phyloP scores from a whole-genome alignment of 305 asterid genomes.

The Striga hermonthica region DNA sequence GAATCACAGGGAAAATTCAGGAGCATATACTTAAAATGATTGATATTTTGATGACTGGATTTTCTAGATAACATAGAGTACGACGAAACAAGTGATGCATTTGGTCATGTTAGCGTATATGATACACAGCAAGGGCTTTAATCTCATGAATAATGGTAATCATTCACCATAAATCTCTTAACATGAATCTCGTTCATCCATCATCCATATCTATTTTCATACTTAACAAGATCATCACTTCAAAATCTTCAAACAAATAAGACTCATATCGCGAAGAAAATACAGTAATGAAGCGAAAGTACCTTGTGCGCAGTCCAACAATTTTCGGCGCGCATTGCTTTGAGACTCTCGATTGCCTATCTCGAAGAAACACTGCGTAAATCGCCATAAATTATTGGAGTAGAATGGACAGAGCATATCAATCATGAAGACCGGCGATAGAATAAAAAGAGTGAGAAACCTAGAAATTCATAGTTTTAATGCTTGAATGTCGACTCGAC shows the following conservation, averaged over 20 bases:
- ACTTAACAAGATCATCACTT: not conserved
- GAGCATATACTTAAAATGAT: too few species aligned
- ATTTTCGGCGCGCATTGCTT: not conserved
- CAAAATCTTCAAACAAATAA: not conserved
- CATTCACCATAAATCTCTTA: not conserved
- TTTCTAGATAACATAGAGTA: too few species aligned
- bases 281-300: constrained; percentile 18
- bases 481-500: not conserved
- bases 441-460: constrained; percentile 9
- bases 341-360: not conserved
- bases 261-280: not conserved
- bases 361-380: constrained; percentile 3
- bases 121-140: not conserved
- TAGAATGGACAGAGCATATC: not conserved
- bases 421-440: constrained; percentile 7
- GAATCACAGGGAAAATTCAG: too few species aligned
- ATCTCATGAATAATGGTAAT: not conserved
- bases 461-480: not conserved
- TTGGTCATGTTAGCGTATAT: too few species aligned
- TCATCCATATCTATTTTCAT: not conserved
- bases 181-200: not conserved
- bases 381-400: not conserved
- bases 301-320: constrained; percentile 25
- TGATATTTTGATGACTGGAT: too few species aligned
- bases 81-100: too few species aligned